phyloP scores from a whole-genome alignment of 2,329 filamentous ascomycete genomes.

The Monilinia fructicola region DNA sequence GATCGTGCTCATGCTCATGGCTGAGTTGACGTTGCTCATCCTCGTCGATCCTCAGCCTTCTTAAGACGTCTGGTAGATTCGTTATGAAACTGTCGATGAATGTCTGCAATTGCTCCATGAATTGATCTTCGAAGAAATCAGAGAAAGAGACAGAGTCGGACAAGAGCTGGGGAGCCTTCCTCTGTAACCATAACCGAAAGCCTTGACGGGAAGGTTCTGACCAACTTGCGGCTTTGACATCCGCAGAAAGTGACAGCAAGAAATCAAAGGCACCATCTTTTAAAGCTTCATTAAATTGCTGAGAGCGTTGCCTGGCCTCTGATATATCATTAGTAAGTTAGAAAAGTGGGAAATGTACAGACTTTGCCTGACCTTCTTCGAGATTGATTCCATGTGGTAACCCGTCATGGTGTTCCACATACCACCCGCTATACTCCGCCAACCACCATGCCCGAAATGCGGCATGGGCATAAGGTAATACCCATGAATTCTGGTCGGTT shows the following conservation, averaged over 20 bases:
- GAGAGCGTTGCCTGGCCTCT: slow-evolving; percentile 70
- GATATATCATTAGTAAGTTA: slow-evolving; percentile 29
- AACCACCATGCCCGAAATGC: slow-evolving; percentile 84
- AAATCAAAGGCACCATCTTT: slow-evolving; percentile 93
- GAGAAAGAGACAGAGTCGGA: slow-evolving; percentile 69
- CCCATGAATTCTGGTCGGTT: slow-evolving; percentile 68
- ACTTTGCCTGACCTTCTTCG: slow-evolving; percentile 48
- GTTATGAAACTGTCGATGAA: slow-evolving; percentile 93
- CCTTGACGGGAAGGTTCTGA: slow-evolving; percentile 82
- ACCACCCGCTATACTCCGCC: slow-evolving; percentile 88
- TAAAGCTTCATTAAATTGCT: slow-evolving; percentile 71
- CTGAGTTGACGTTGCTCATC: slow-evolving; percentile 78
- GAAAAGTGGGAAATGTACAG: neutral
- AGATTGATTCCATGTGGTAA: slow-evolving; percentile 64
- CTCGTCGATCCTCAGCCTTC: slow-evolving; percentile 82
- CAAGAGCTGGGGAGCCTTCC: slow-evolving; percentile 70
- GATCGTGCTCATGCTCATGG: slow-evolving; percentile 63
- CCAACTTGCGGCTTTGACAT: slow-evolving; percentile 79
- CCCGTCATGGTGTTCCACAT: slow-evolving; percentile 67
- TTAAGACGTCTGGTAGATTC: slow-evolving; percentile 89
- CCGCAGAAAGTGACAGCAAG: slow-evolving; percentile 78
- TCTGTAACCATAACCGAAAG: slow-evolving; percentile 77
- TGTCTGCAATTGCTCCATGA: slow-evolving; percentile 79
- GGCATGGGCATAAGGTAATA: slow-evolving; percentile 72
- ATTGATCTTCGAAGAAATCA: slow-evolving; percentile 65